Evolutionary conservation across 495 filamentous ascomycete genomes (phyloP).

Genomic region (Penicillium verhagenii): DNA sequence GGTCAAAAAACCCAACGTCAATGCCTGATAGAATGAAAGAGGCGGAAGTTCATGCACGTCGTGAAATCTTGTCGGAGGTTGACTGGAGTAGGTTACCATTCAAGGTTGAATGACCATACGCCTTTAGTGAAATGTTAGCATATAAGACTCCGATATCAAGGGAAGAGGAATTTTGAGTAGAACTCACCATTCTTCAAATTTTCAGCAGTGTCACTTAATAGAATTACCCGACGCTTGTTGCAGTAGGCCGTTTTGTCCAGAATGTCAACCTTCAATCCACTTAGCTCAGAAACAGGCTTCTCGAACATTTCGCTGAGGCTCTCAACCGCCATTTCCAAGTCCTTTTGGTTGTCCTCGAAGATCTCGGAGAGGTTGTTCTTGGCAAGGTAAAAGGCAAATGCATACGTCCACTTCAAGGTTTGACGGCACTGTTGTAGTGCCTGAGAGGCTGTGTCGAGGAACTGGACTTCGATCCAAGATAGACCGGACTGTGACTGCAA

Average conservation of each 20-base stretch:
- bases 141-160: neutral
- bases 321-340: conserved; percentile 95
- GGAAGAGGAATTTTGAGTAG: neutral
- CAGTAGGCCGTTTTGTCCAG: conserved; percentile 98
- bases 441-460: conserved; percentile 87
- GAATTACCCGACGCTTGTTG: conserved; percentile 83
- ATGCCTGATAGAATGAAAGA: neutral
- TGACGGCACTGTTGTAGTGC: conserved; percentile 93
- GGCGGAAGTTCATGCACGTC: conserved; percentile 34
- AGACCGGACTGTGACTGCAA: conserved; percentile 90
- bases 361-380: conserved; percentile 96
- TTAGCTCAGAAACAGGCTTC: conserved; percentile 81
- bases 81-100: conserved; percentile 29
- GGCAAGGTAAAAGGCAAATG: conserved; percentile 93
- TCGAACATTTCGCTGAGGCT: conserved; percentile 96
- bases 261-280: conserved; percentile 89
- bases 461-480: conserved; percentile 99
- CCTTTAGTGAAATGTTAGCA: conserved; percentile 23
- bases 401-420: conserved; percentile 98
- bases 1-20: neutral
- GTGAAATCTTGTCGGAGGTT: conserved; percentile 18
- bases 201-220: conserved; percentile 87
- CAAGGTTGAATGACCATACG: conserved; percentile 47
- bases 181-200: conserved; percentile 81
- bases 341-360: conserved; percentile 98